Evolutionary conservation across 768 basidiomycete species (phyloP).

Genomic region (Boletus insuetus): DNA sequence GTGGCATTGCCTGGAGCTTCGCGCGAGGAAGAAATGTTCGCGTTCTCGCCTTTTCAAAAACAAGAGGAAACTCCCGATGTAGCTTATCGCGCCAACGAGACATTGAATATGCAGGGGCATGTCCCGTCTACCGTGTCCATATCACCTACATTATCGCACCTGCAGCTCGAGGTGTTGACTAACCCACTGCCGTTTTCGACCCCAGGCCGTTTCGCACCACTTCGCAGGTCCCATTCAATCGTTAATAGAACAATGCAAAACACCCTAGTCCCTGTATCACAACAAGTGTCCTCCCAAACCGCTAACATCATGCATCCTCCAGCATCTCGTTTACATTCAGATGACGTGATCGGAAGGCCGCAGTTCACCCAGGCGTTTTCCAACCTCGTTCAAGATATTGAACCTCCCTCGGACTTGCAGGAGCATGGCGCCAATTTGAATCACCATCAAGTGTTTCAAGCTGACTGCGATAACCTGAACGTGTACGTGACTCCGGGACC

Average conservation of each 20-base stretch:
- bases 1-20: constrained; percentile 1
- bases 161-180: background rate
- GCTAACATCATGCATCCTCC: constrained; percentile 11
- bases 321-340: constrained; percentile 17
- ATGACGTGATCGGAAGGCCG: constrained; percentile 4
- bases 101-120: background rate
- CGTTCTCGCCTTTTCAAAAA: constrained; percentile 29
- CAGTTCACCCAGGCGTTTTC: constrained; percentile 5
- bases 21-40: constrained; percentile 23
- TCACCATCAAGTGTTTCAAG: constrained; percentile 1
- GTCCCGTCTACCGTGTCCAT: background rate
- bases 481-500: constrained; percentile 53
- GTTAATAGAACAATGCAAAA: constrained; percentile 1
- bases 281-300: constrained; percentile 6
- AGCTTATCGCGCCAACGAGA: background rate
- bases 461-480: constrained; percentile 6
- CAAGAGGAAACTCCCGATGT: background rate
- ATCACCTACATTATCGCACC: background rate
- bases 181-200: constrained; percentile 24
- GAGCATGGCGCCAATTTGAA: background rate
- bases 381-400: constrained; percentile 2
- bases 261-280: constrained; percentile 2
- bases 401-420: constrained; percentile 16
- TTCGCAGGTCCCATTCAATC: background rate
- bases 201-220: constrained; percentile 20